Evolutionary conservation across 2,329 filamentous ascomycete genomes (phyloP), one percentile per base, ranked within the genome.

Genomic region (Pseudogymnoascus sp.): DNA sequence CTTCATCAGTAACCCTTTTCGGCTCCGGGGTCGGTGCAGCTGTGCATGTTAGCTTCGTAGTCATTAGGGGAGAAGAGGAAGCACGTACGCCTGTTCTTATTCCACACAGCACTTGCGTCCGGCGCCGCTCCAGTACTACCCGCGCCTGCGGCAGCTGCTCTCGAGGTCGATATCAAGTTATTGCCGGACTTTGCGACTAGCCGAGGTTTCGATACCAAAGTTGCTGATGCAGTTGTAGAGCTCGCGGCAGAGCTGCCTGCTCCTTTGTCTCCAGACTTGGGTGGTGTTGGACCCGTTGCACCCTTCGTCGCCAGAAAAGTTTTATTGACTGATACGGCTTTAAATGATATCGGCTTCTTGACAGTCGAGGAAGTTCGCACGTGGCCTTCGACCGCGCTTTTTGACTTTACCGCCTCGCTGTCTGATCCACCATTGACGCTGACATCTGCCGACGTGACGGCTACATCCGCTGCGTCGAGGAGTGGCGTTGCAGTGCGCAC

Each of bases 1-100:
- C 91, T 73, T 96, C 91, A 70, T 96, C 91, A 3, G 91, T 93
- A 64, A 92, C 86, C 72, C 92, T 90, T 74, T 91, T 91, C 4
- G 88, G 87, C 65, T 91, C 89, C 6, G 88, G 86, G 6, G 83
- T 82, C 62, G 86, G 82, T 6, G 80, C 79, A 61, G 85, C 85
- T 88, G 68, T 37, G 56, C 44, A 31, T 44, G 69, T 73, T 70
- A 75, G 72, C 67, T 38, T 61, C 38, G n/a, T 64, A 31, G 37
- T 11, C 11, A n/a, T 62, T 23, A 65, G 37, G 56, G 3, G n/a
- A 59, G 59, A n/a, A 29, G 37, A 61, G 63, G 53, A 65, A 53
- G 17, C 35, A 73, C 87, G 73, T 83, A 88, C 90, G 89, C 79
- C 88, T 83, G 74, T 95, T 96, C 77, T 92, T 93, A 77, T 95